Conservation (phyloP, 306 rosid species). For the Medicago ruthenica region DNA sequence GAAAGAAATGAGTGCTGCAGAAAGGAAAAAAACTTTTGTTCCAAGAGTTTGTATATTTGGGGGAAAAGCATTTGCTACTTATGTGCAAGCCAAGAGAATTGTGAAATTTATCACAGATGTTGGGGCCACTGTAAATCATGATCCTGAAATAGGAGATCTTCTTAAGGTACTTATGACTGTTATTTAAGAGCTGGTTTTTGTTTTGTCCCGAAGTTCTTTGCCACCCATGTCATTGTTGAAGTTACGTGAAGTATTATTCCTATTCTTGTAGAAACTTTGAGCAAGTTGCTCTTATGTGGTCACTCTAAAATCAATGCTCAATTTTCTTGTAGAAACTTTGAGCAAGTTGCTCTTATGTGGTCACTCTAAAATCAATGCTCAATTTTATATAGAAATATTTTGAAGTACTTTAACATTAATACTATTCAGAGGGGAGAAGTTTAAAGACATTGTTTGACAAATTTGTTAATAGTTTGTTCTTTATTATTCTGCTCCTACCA, state of each 20-base stretch:
- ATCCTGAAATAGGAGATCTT: constrained; percentile 94
- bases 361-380: too few species aligned
- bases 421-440: constrained; percentile 10
- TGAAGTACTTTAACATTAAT: not conserved
- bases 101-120: constrained; percentile 97
- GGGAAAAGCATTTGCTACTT: constrained; percentile 95
- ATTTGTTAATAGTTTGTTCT: constrained; percentile 8
- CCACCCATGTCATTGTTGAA: constrained; percentile 18
- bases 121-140: constrained; percentile 79
- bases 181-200: constrained; percentile 22
- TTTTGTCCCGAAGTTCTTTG: constrained; percentile 18
- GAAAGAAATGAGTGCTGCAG: constrained; percentile 87
- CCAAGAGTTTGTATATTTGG: constrained; percentile 98
- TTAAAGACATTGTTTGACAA: not conserved
- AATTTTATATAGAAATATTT: constrained; percentile 3
- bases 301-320: constrained; percentile 9
- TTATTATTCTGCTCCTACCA: constrained; percentile 13
- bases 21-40: constrained; percentile 73
- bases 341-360: too few species aligned
- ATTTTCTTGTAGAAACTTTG: too few species aligned
- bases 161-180: constrained; percentile 69
- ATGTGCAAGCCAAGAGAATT: constrained; percentile 96
- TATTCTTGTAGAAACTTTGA: constrained; percentile 23
- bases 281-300: constrained; percentile 33
- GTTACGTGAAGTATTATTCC: not conserved